Conservation (phyloP, 495 filamentous ascomycete species). For the Lophiostoma macrostomum region DNA sequence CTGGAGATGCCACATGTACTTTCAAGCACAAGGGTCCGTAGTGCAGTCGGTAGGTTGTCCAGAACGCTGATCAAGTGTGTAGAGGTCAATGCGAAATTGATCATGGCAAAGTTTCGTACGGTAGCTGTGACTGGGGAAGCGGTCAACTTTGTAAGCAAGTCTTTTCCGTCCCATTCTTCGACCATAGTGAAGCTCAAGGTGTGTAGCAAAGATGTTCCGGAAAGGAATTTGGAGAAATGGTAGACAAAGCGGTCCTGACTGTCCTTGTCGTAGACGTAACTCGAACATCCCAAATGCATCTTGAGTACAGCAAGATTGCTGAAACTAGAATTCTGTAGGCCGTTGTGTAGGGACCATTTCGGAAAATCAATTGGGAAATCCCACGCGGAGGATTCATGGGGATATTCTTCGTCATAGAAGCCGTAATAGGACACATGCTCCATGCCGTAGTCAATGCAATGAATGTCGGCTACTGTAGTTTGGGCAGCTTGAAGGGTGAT, state of each 20-base stretch:
- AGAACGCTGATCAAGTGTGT: too few species aligned
- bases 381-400: neutral
- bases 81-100: too few species aligned
- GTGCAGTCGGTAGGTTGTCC: too few species aligned
- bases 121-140: too few species aligned
- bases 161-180: too few species aligned
- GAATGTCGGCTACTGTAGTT: neutral
- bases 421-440: neutral
- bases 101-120: too few species aligned
- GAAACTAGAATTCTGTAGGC: too few species aligned
- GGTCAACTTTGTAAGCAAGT: too few species aligned
- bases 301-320: neutral
- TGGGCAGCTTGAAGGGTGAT: slow-evolving; percentile 9
- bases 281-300: neutral
- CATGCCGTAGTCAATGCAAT: slow-evolving; percentile 2
- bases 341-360: too few species aligned
- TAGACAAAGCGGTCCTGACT: neutral
- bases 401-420: neutral
- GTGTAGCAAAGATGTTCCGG: neutral
- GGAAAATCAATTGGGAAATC: neutral
- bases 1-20: too few species aligned
- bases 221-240: neutral
- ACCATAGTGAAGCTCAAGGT: neutral
- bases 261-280: neutral
- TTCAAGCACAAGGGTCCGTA: too few species aligned